Percentiles rank a stretch among this genome's conserved stretches.
Conservation (phyloP, 441 rosid genomes). For the Aquilaria agallochum region DNA sequence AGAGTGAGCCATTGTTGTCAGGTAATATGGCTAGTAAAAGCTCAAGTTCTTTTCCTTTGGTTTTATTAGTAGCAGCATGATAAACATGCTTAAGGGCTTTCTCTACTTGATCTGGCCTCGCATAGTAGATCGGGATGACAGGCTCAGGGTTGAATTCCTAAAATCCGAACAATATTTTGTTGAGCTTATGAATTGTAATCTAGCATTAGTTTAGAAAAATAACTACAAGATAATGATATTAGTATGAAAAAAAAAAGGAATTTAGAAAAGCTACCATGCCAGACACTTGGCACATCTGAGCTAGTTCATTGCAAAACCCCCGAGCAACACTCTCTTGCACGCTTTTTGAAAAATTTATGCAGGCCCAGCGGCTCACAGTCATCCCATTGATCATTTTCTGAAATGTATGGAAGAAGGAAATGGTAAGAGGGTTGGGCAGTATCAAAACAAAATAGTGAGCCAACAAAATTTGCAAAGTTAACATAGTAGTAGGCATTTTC, state of each 20-base stretch:
- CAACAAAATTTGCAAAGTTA: too few relatives aligned
- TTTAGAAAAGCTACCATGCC: slow-evolving; percentile 68
- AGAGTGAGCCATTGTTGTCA: slow-evolving; percentile 91
- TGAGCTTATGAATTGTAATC: not conserved
- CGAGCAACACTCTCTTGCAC: slow-evolving; percentile 92
- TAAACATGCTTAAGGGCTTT: slow-evolving; percentile 92
- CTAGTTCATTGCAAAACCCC: slow-evolving; percentile 89
- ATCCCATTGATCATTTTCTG: slow-evolving; percentile 98
- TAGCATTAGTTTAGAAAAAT: not conserved
- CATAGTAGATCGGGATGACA: slow-evolving; percentile 76
- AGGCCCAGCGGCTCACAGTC: slow-evolving; percentile 93
- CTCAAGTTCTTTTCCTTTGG: slow-evolving; percentile 94
- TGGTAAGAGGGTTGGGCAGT: slow-evolving; percentile 5
- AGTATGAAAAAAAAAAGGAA: slow-evolving; percentile 2
- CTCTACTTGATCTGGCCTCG: slow-evolving; percentile 96
- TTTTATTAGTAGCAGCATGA: slow-evolving; percentile 72
- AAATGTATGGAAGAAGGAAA: slow-evolving; percentile 6
- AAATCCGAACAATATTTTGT: slow-evolving; percentile 10
- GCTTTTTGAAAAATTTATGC: slow-evolving; percentile 91
- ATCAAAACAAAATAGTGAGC: too few relatives aligned
- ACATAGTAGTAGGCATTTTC: not conserved
- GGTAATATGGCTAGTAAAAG: slow-evolving; percentile 89
- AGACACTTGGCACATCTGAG: slow-evolving; percentile 95
- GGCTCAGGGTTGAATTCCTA: slow-evolving; percentile 94
- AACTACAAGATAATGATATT: slow-evolving; percentile 1